Evolutionary conservation across 2,329 filamentous ascomycete genomes (phyloP).

Genomic region (Dothidotthia symphoricarpi): DNA sequence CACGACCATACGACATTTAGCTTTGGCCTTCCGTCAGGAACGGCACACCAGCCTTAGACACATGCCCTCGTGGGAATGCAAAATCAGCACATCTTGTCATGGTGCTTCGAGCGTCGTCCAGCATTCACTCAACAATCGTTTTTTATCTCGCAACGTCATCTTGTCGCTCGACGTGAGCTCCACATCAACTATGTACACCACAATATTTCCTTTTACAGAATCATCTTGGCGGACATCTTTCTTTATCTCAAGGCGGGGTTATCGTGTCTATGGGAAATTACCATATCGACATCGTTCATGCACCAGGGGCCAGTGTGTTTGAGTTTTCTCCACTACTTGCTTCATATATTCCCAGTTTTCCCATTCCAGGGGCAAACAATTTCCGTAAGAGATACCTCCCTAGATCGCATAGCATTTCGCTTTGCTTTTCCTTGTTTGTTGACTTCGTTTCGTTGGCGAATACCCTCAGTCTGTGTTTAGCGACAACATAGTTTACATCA

Average conservation of each 20-base stretch:
- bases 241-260: constrained; percentile 16
- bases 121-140: constrained; percentile 28
- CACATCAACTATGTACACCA: constrained; percentile 26
- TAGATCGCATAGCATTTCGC: constrained; percentile 24
- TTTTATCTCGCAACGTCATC: constrained; percentile 17
- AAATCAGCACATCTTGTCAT: constrained; percentile 28
- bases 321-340: constrained; percentile 1
- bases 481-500: constrained; percentile 23
- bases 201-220: constrained; percentile 17
- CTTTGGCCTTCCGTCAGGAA: constrained; percentile 39
- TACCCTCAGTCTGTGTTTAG: constrained; percentile 39
- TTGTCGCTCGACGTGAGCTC: constrained; percentile 20
- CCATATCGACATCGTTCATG: constrained; percentile 11
- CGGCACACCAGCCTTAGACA: constrained; percentile 33
- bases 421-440: constrained; percentile 22
- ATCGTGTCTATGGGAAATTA: constrained; percentile 20
- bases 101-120: constrained; percentile 33
- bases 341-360: constrained; percentile 4
- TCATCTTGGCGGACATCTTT: constrained; percentile 28
- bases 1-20: constrained; percentile 36
- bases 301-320: constrained; percentile 6
- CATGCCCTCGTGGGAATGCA: constrained; percentile 16
- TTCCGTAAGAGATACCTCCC: constrained; percentile 33
- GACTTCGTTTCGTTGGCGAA: constrained; percentile 32
- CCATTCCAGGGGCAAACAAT: constrained; percentile 17